phyloP scores from a whole-genome alignment of 257 asterid species.

The Solanum arcanum region DNA sequence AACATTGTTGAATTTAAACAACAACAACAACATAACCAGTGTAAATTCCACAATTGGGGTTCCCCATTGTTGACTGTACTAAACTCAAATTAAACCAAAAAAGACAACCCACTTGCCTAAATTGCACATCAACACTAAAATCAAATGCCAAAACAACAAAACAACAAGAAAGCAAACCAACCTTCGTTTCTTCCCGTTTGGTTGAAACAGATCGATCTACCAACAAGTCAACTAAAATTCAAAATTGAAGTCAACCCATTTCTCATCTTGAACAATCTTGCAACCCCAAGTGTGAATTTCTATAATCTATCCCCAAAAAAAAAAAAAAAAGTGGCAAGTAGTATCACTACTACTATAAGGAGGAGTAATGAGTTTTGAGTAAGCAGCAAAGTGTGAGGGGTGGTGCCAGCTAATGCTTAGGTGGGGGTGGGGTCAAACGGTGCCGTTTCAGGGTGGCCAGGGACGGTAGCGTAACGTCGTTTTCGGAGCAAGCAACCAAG shows the following conservation, averaged over 20 bases:
- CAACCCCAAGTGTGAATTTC: background rate
- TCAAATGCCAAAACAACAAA: background rate
- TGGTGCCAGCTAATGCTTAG: background rate
- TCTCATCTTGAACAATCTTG: background rate
- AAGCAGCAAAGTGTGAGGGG: background rate
- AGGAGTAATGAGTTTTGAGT: background rate
- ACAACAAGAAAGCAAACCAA: background rate
- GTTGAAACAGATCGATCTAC: background rate
- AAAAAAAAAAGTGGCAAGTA: background rate
- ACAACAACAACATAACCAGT: background rate
- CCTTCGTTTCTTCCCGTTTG: background rate
- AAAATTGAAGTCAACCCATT: background rate
- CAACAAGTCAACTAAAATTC: background rate
- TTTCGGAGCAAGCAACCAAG: background rate
- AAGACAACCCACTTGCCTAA: background rate
- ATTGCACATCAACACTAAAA: background rate
- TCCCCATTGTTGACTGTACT: background rate
- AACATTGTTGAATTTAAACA: background rate
- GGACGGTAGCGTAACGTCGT: background rate
- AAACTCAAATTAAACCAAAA: constrained; percentile 1
- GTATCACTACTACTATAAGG: background rate
- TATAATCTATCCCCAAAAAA: background rate
- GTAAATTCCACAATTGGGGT: background rate
- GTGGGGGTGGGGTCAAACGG: background rate
- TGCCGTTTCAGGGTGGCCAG: background rate